Evolutionary conservation across 2,329 filamentous ascomycete species (phyloP), one percentile per base, ranked within the genome.

Genomic region (Emergomyces africanus): DNA sequence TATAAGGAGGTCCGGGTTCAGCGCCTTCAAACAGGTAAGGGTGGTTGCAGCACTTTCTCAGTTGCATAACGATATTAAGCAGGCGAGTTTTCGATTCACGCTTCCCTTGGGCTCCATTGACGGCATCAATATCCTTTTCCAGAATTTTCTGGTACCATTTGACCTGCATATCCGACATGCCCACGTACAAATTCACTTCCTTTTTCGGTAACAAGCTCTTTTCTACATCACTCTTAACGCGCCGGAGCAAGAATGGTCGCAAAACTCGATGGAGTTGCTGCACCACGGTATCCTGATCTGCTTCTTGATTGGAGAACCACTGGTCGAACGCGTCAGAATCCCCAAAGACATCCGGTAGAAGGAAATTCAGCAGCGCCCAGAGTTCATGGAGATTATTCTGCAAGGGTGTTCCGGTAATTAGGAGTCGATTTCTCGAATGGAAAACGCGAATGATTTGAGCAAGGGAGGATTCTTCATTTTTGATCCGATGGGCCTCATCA

Each of bases 91-190:
- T 99, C 37, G 92, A 97, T 75, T 99, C 94, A 61, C 91, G 88
- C 76, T 96, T 99, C 56, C 94, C 94, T 63, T 88, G 90, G 35
- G 92, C 94, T 62, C 94, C 94, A 66, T 99, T 99, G 68, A 99
- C 92, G 15, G 94, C 94, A 72, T 99, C 94, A 62, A 99, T 99
- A 69, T 99, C 94, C 76, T 97, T 99, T 70, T 99, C 94, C 2
- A 99, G 79, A 66, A 99, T 99, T 77, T 96, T 97, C 73, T 96
- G 88, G 71, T 99, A 99, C 92, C 94, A 99, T 70, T 94, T 95
- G 66, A 96, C 83, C 72, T 99, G 94, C 94, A 99, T 99, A 60
- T 96, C 91, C 0, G 94, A 91, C 92, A 99, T 96, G 65, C 92
- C 94, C 65, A 99, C 87, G 70, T 97, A 99, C 33, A 99, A 76